A percentile compares a stretch with the other conserved stretches of the same genome.
Evolutionary conservation across 2,329 filamentous ascomycete genomes (phyloP).

Genomic region (Xylariaceae sp.): DNA sequence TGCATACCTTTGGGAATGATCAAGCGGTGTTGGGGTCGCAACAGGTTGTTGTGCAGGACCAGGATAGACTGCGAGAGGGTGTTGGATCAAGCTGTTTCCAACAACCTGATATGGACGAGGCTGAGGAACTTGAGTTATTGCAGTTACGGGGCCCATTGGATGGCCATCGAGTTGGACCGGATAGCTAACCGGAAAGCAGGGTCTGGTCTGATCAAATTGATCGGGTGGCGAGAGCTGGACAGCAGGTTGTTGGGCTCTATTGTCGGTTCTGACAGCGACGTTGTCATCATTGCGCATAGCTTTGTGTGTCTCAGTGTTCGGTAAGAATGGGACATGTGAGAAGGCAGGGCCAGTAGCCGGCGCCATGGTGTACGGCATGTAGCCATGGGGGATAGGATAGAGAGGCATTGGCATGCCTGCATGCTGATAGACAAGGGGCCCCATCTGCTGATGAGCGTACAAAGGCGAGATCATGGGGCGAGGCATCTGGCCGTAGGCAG

Average conservation of each 20-base stretch:
- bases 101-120: constrained; percentile 6
- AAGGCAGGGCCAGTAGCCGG: constrained; percentile 9
- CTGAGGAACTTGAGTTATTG: constrained; percentile 15
- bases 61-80: no score
- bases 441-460: constrained; percentile 17
- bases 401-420: constrained; percentile 30
- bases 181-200: constrained; percentile 35
- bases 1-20: no score
- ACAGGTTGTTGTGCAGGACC: no score
- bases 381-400: constrained; percentile 23
- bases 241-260: constrained; percentile 32
- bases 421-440: constrained; percentile 19
- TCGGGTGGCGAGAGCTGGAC: constrained; percentile 41
- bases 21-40: no score
- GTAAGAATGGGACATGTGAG: no score
- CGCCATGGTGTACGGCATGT: constrained; percentile 13
- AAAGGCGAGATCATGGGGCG: constrained; percentile 21
- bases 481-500: constrained; percentile 12
- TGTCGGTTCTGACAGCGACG: constrained; percentile 21
- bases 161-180: constrained; percentile 36
- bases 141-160: constrained; percentile 38
- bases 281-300: constrained; percentile 13
- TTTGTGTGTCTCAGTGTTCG: constrained; percentile 4
- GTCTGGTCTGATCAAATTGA: constrained; percentile 45
- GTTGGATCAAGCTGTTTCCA: no score